Conservation (phyloP, 2,329 filamentous ascomycete genomes). For the Fusarium buharicum region DNA sequence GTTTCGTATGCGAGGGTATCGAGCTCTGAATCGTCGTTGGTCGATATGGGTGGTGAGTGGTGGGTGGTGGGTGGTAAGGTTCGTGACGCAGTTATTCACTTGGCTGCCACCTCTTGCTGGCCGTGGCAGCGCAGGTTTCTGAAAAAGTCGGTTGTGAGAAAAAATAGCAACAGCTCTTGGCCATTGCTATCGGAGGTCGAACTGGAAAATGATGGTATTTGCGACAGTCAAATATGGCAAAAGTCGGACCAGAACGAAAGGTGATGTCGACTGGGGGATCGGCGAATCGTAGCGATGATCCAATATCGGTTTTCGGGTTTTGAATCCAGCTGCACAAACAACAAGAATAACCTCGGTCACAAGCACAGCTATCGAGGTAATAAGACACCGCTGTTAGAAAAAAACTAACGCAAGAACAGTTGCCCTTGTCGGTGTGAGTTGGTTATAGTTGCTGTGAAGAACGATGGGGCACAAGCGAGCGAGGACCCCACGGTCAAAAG, state of each 20-base stretch:
- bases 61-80: constrained; percentile 13
- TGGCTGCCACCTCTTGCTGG: constrained; percentile 32
- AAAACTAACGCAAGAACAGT: constrained; percentile 33
- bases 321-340: constrained; percentile 19
- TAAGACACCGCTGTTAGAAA: constrained; percentile 25
- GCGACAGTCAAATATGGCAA: constrained; percentile 23
- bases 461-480: constrained; percentile 28
- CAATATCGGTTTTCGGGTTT: constrained; percentile 19
- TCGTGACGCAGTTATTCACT: constrained; percentile 26
- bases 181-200: constrained; percentile 42
- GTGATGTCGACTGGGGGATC: constrained; percentile 16
- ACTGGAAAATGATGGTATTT: constrained; percentile 27
- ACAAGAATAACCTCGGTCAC: constrained; percentile 19
- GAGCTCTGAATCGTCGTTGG: constrained; percentile 32
- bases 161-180: constrained; percentile 37
- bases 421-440: constrained; percentile 26
- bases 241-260: constrained; percentile 17
- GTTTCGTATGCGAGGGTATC: constrained; percentile 31
- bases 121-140: constrained; percentile 31
- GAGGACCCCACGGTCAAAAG: constrained; percentile 30
- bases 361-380: constrained; percentile 30
- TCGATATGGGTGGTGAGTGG: constrained; percentile 29
- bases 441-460: constrained; percentile 27
- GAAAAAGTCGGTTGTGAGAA: constrained; percentile 21
- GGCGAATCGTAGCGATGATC: constrained; percentile 20